Conservation (phyloP, 2,329 filamentous ascomycete genomes). For the Colletotrichum navitas region DNA sequence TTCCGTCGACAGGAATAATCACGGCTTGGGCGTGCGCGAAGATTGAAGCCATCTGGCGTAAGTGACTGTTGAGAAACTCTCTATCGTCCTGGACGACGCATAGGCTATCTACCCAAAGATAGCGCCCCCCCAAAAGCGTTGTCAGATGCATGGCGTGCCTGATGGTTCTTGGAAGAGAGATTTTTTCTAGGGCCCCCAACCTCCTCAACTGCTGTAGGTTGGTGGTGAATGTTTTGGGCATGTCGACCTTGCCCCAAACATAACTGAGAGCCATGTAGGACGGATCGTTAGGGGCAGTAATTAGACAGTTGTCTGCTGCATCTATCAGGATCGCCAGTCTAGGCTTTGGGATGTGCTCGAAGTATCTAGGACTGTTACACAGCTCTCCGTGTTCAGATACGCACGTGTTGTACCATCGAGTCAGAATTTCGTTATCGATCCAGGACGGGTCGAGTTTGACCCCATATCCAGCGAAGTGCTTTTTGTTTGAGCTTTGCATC, state of each 20-base stretch:
- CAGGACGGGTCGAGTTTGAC: neutral
- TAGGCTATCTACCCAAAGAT: conserved; percentile 21
- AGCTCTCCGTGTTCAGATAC: neutral
- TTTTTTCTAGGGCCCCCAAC: neutral
- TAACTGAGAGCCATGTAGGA: conserved; percentile 6
- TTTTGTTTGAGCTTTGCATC: neutral
- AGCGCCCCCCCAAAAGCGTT: neutral
- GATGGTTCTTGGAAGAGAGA: neutral
- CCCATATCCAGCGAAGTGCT: neutral
- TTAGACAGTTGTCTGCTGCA: neutral
- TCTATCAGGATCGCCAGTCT: neutral
- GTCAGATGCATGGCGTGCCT: neutral
- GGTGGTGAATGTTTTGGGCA: neutral
- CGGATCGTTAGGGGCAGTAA: neutral
- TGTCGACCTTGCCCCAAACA: conserved; percentile 13
- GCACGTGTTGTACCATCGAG: neutral
- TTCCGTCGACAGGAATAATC: neutral
- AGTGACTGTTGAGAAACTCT: neutral
- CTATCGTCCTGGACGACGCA: conserved; percentile 4
- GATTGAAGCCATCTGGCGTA: conserved; percentile 5
- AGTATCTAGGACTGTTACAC: neutral
- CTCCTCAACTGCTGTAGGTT: neutral
- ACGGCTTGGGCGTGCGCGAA: neutral
- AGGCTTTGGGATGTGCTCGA: neutral
- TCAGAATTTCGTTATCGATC: neutral